Conservation (phyloP, 768 basidiomycete genomes). For the Tephrocybe sp. region DNA sequence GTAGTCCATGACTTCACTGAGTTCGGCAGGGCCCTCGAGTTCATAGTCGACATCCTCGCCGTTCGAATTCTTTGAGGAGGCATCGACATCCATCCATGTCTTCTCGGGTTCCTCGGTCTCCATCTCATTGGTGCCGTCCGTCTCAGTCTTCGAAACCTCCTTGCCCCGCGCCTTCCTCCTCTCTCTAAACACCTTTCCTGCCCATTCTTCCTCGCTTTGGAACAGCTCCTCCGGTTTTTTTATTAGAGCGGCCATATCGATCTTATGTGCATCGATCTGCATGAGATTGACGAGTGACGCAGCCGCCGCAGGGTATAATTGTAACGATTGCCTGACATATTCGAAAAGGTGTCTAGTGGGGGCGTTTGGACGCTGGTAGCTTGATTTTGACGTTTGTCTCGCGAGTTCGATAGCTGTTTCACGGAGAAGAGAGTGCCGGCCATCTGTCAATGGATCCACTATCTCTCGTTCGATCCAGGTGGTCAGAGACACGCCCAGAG, state of each 20-base stretch:
- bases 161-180: slow-evolving; percentile 20
- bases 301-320: slow-evolving; percentile 42
- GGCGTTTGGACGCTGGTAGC: slow-evolving; percentile 5
- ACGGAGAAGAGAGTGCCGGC: slow-evolving; percentile 44
- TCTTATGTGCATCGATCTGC: slow-evolving; percentile 45
- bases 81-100: slow-evolving; percentile 33
- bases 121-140: neutral
- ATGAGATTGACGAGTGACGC: slow-evolving; percentile 39
- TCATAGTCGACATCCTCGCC: slow-evolving; percentile 24
- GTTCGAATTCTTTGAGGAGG: slow-evolving; percentile 19
- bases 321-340: slow-evolving; percentile 40
- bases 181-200: slow-evolving; percentile 42
- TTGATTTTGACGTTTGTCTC: slow-evolving; percentile 9
- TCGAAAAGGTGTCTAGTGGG: slow-evolving; percentile 19
- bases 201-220: slow-evolving; percentile 53
- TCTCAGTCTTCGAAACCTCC: slow-evolving; percentile 10
- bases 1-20: slow-evolving; percentile 58
- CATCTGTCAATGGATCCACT: slow-evolving; percentile 47
- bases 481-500: slow-evolving; percentile 38
- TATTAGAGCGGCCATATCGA: slow-evolving; percentile 55
- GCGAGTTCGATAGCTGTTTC: slow-evolving; percentile 36
- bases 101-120: slow-evolving; percentile 33
- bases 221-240: slow-evolving; percentile 47
- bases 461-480: slow-evolving; percentile 44
- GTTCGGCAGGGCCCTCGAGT: slow-evolving; percentile 46